Conservation (phyloP, 2,329 filamentous ascomycete species). For the Phaeosphaeriaceae sp. region DNA sequence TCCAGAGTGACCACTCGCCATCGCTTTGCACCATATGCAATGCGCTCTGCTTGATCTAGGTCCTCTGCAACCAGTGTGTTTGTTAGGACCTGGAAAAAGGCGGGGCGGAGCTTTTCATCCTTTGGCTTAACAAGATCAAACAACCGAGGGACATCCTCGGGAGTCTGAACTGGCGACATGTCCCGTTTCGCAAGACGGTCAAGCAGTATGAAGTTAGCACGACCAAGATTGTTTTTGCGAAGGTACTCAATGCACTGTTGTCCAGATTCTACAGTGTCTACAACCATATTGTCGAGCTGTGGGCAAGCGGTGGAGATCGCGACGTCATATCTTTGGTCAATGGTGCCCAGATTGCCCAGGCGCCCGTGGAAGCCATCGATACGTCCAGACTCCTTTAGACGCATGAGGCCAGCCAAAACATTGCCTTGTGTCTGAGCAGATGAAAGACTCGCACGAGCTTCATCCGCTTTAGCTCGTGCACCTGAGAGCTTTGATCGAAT, state of each 20-base stretch:
- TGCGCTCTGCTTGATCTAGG: slow-evolving; percentile 93
- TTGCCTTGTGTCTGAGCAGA: slow-evolving; percentile 92
- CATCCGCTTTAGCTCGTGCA: slow-evolving; percentile 92
- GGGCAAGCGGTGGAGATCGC: slow-evolving; percentile 98
- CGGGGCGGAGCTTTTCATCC: slow-evolving; percentile 82
- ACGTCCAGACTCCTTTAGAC: slow-evolving; percentile 92
- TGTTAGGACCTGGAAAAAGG: slow-evolving; percentile 94
- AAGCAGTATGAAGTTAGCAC: slow-evolving; percentile 95
- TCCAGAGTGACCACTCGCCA: slow-evolving; percentile 97
- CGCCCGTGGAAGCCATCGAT: slow-evolving; percentile 97
- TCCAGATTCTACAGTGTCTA: slow-evolving; percentile 92
- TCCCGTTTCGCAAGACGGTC: slow-evolving; percentile 84
- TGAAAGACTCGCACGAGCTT: slow-evolving; percentile 87
- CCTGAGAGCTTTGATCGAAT: slow-evolving; percentile 85
- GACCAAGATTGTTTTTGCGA: slow-evolving; percentile 93
- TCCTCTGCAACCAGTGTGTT: slow-evolving; percentile 94
- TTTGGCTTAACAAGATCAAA: slow-evolving; percentile 93
- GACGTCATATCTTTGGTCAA: slow-evolving; percentile 92
- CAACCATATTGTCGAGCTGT: slow-evolving; percentile 92
- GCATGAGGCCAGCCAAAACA: slow-evolving; percentile 88
- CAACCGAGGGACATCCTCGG: slow-evolving; percentile 87
- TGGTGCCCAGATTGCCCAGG: slow-evolving; percentile 90
- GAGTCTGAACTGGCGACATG: slow-evolving; percentile 80
- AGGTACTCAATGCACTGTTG: slow-evolving; percentile 98
- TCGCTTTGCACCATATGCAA: slow-evolving; percentile 89